Percentiles rank a stretch among this genome's conserved stretches.
phyloP scores from a whole-genome alignment of 768 basidiomycete genomes.

The Lyophyllum decastes region DNA sequence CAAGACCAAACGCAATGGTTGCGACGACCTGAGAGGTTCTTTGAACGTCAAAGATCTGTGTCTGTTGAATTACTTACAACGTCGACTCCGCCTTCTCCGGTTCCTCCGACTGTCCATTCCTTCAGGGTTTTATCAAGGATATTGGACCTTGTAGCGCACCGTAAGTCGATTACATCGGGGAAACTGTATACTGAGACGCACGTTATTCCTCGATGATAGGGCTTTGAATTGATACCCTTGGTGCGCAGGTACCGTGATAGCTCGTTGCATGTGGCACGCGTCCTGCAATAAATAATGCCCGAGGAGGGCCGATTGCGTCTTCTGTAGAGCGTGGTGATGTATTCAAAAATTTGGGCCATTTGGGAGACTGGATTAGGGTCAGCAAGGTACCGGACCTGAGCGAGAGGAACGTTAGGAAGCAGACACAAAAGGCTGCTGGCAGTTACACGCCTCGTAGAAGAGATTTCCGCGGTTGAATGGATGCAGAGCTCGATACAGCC shows the following conservation, averaged over 20 bases:
- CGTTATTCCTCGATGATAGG: conserved; percentile 77
- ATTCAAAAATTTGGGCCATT: conserved; percentile 68
- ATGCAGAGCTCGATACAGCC: conserved; percentile 65
- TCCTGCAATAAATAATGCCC: conserved; percentile 82
- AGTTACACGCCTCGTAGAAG: conserved; percentile 69
- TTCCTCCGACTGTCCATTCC: conserved; percentile 54
- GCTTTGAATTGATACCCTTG: conserved; percentile 65
- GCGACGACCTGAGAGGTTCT: conserved; percentile 58
- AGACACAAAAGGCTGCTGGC: neutral
- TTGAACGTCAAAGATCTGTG: neutral
- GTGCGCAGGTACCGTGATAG: conserved; percentile 63
- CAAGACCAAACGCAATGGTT: conserved; percentile 85
- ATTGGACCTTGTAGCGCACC: conserved; percentile 33
- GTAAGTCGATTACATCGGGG: neutral
- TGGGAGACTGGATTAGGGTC: conserved; percentile 50
- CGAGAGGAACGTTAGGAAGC: neutral
- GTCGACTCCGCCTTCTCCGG: conserved; percentile 56
- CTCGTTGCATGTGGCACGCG: conserved; percentile 63
- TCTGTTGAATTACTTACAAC: conserved; percentile 44
- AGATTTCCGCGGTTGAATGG: conserved; percentile 83
- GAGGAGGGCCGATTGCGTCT: conserved; percentile 61
- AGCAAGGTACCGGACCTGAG: conserved; percentile 64
- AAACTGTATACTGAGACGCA: conserved; percentile 25
- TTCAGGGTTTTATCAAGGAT: conserved; percentile 63
- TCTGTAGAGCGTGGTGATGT: conserved; percentile 62